These are phyloP conservation scores for Talaromyces sp. DNA, from an alignment of 2,329 filamentous ascomycete species.

Conservation along the genomic window DNA sequence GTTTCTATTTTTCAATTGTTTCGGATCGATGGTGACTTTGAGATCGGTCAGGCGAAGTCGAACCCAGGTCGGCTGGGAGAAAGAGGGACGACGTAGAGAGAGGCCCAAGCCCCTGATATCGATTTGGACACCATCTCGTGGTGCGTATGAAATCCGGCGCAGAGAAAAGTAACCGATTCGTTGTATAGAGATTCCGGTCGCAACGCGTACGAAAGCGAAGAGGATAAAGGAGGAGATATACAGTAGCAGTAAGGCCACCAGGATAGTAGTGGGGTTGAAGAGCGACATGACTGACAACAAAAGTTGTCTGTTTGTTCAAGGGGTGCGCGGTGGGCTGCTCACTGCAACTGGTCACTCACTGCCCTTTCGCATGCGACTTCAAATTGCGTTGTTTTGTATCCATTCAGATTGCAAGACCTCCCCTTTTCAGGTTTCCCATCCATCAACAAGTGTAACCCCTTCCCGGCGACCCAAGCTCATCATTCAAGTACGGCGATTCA, in stretches of 20 bases:
- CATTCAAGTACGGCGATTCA: neutral
- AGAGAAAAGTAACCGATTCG: slow-evolving; percentile 89
- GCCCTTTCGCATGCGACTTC: slow-evolving; percentile 3
- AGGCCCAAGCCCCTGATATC: slow-evolving; percentile 85
- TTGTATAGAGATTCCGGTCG: slow-evolving; percentile 93
- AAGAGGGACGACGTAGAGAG: slow-evolving; percentile 85
- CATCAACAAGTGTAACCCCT: neutral
- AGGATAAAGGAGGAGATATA: slow-evolving; percentile 91
- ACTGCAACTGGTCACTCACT: neutral
- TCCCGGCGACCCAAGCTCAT: slow-evolving; percentile 1
- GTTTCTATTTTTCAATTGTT: slow-evolving; percentile 46
- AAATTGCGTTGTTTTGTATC: neutral
- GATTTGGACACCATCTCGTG: slow-evolving; percentile 80
- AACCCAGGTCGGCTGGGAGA: slow-evolving; percentile 94
- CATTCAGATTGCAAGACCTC: slow-evolving; percentile 8
- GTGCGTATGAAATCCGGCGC: slow-evolving; percentile 82
- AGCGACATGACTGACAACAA: slow-evolving; percentile 38
- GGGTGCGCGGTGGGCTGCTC: neutral
- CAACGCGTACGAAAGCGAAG: slow-evolving; percentile 85
- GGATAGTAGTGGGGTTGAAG: slow-evolving; percentile 67
- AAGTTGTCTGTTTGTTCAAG: neutral
- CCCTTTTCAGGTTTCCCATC: neutral
- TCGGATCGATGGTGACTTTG: slow-evolving; percentile 74
- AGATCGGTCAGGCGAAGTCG: slow-evolving; percentile 85
- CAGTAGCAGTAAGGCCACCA: slow-evolving; percentile 76